phyloP scores from a whole-genome alignment of 176 grass and related monocot species.

The Hyparrhenia diplandra region DNA sequence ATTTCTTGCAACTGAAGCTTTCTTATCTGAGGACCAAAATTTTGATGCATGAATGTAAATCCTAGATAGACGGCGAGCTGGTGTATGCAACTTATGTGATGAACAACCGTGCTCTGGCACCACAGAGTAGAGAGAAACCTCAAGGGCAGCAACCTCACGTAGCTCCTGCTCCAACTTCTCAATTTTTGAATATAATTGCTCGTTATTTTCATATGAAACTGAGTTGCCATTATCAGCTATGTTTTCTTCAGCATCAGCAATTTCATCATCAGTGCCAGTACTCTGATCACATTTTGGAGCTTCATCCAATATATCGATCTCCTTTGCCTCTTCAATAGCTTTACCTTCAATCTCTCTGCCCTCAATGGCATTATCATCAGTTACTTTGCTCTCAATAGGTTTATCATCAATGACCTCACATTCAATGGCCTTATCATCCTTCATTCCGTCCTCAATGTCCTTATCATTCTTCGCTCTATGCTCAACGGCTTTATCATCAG shows the following conservation, averaged over 20 bases:
- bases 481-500: slow-evolving; percentile 19
- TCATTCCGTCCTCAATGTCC: not conserved
- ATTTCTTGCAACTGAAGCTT: slow-evolving; percentile 64
- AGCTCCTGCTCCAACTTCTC: slow-evolving; percentile 70
- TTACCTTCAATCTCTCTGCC: slow-evolving; percentile 25
- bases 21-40: slow-evolving; percentile 61
- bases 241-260: slow-evolving; percentile 62
- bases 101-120: slow-evolving; percentile 79
- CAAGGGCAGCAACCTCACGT: slow-evolving; percentile 80
- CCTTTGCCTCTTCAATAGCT: slow-evolving; percentile 68
- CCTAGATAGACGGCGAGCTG: slow-evolving; percentile 77
- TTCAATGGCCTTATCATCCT: slow-evolving; percentile 8
- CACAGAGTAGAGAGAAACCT: slow-evolving; percentile 76
- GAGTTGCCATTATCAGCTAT: slow-evolving; percentile 38
- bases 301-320: slow-evolving; percentile 82
- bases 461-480: slow-evolving; percentile 14
- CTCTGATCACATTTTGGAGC: slow-evolving; percentile 81
- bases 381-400: not conserved
- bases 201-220: slow-evolving; percentile 47
- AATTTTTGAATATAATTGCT: slow-evolving; percentile 47
- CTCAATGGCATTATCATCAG: slow-evolving; percentile 24
- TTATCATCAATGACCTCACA: not conserved
- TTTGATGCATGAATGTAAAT: slow-evolving; percentile 82
- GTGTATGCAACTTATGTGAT: slow-evolving; percentile 81
- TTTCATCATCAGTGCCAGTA: slow-evolving; percentile 78